phyloP scores from a whole-genome alignment of 2,329 filamentous ascomycete species.

The Penicillium digitatum region DNA sequence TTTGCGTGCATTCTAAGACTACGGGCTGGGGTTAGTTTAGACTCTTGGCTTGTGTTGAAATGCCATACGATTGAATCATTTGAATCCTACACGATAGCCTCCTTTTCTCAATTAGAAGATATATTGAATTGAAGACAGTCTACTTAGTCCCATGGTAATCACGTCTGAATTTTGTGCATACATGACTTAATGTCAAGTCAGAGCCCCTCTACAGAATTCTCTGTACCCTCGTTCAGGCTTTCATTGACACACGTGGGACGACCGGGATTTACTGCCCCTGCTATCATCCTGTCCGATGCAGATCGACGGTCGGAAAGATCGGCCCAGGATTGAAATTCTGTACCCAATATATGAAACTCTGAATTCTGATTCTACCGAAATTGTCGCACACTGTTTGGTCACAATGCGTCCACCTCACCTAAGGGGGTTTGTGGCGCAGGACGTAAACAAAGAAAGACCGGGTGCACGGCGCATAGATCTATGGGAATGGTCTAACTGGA shows the following conservation, averaged over 20 bases:
- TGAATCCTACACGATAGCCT: too few relatives aligned
- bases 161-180: not conserved
- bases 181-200: not conserved
- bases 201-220: not conserved
- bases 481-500: not conserved
- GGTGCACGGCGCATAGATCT: not conserved
- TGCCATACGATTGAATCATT: conserved; percentile 2
- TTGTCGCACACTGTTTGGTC: not conserved
- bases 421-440: not conserved
- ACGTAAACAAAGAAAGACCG: conserved; percentile 3
- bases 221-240: not conserved
- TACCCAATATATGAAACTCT: not conserved
- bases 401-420: not conserved
- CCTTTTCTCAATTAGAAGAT: not conserved
- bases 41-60: not conserved
- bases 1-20: conserved; percentile 5
- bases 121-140: not conserved
- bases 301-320: not conserved
- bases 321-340: not conserved
- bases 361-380: not conserved
- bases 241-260: not conserved
- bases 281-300: not conserved
- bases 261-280: not conserved
- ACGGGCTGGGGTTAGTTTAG: conserved; percentile 2
- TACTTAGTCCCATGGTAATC: not conserved